Base-by-base conservation (phyloP, 2,329 filamentous ascomycete genomes). In the Pseudogymnoascus sp. region DNA sequence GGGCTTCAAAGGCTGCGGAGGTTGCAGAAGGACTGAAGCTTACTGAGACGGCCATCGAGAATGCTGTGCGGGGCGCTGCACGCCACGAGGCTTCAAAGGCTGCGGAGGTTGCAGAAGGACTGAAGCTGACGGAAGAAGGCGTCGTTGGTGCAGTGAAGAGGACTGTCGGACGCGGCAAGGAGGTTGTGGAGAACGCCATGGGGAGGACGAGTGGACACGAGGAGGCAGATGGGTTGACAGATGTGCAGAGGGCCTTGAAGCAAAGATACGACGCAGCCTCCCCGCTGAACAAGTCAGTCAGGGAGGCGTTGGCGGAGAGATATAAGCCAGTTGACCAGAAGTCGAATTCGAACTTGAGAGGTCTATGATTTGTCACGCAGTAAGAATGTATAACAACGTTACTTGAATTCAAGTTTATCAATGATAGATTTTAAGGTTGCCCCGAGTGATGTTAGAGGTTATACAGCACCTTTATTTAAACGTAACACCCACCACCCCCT, bases 291-390 rank as follows among this genome's bases (percentile, higher is more conserved):
- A 81, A 81, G 74, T 81, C 77, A 53, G 80, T 82, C 18, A 78
- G 82, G 66, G 80, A 85, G 70, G 76, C 79, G 44, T 73, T 87
- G 61, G 78, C 75, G 59, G 82, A 85, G 71, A 76, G 84, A 68
- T 87, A 87, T 69, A 78, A 72, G 67, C 79, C 79, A 0, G 72
- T 82, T 64, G 77, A 74, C 36, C 34, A 67, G 64, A 75, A 69
- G 46, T 71, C 73, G 10, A 74, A 75, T 59, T 72, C 73, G 44
- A 66, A 70, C 21, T 63, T 78, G 59, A 72, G 73, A 25, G 75
- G 74, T 56, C 67, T 74, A 67, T 74, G 69, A 71, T 23, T 56
- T 21, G 7, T 18, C 10, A 56, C 46, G 25, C 10, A 36, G 16
- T 7, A 4, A 21, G 28, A 34, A 18, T 56, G 50, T 56, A 56